Percentiles rank a stretch among this genome's conserved stretches.
Conservation (phyloP, 768 basidiomycete species). For the Russula olivacea region DNA sequence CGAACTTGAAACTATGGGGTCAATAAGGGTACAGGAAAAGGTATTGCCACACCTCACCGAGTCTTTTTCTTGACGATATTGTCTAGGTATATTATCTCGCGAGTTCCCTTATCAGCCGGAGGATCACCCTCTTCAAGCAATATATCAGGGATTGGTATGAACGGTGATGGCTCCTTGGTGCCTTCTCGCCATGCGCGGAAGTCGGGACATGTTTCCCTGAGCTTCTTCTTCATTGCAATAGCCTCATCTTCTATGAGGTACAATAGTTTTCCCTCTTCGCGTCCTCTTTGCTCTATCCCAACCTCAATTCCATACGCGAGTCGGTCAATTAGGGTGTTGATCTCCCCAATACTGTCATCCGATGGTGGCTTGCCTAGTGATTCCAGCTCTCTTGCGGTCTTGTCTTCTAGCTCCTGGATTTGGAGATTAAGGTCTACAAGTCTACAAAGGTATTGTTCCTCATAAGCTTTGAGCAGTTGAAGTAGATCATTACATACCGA, state of each 20-base stretch:
- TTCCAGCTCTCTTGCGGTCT: conserved; percentile 28
- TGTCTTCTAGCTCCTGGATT: conserved; percentile 37
- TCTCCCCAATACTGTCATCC: conserved; percentile 47
- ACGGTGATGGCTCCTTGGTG: neutral
- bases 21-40: neutral
- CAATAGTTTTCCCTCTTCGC: conserved; percentile 26
- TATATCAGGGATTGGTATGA: neutral
- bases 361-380: conserved; percentile 48
- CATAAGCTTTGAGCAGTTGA: neutral
- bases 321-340: conserved; percentile 39
- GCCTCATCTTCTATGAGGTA: conserved; percentile 12
- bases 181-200: conserved; percentile 17
- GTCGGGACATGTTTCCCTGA: conserved; percentile 17
- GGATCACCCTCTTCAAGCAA: conserved; percentile 2
- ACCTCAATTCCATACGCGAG: conserved; percentile 41
- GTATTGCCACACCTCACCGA: conserved; percentile 1
- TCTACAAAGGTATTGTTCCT: conserved; percentile 31
- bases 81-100: conserved; percentile 13
- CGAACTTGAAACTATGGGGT: neutral
- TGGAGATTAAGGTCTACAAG: conserved; percentile 54
- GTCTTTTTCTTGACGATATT: conserved; percentile 5
- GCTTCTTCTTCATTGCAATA: neutral
- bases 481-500: neutral
- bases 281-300: conserved; percentile 45
- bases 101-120: neutral